phyloP scores from a whole-genome alignment of 2,329 filamentous ascomycete species.

The Uncinocarpus reesii region DNA sequence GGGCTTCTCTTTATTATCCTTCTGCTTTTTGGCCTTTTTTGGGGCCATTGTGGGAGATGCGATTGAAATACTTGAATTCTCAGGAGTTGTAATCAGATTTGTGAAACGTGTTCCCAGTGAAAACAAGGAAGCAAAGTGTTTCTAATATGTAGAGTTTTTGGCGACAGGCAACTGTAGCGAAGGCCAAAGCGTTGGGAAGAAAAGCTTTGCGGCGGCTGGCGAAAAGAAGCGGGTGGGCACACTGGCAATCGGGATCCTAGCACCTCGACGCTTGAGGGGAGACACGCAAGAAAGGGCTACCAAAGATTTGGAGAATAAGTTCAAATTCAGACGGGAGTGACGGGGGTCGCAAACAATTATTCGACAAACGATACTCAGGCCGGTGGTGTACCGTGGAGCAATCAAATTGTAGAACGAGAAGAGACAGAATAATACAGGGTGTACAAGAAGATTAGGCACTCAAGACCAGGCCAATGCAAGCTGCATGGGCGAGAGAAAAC shows the following conservation, averaged over 20 bases:
- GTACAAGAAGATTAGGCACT: slow-evolving; percentile 9
- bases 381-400: slow-evolving; percentile 15
- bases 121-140: neutral
- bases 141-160: slow-evolving; percentile 2
- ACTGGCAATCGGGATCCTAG: slow-evolving; percentile 4
- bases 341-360: slow-evolving; percentile 6
- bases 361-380: neutral
- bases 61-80: slow-evolving; percentile 4
- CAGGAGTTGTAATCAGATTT: slow-evolving; percentile 1
- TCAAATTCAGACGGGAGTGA: slow-evolving; percentile 11
- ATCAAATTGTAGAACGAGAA: slow-evolving; percentile 10
- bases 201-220: neutral
- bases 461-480: slow-evolving; percentile 9
- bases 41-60: slow-evolving; percentile 10
- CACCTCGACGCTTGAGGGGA: slow-evolving; percentile 6
- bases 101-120: slow-evolving; percentile 20
- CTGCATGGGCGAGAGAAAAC: slow-evolving; percentile 2
- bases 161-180: neutral
- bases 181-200: slow-evolving; percentile 5
- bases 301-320: slow-evolving; percentile 4
- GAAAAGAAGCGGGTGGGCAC: neutral
- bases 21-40: slow-evolving; percentile 13
- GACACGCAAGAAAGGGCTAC: slow-evolving; percentile 13
- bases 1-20: slow-evolving; percentile 14
- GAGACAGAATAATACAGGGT: neutral